phyloP scores from a whole-genome alignment of 768 basidiomycete species.

The Calocybe indica region DNA sequence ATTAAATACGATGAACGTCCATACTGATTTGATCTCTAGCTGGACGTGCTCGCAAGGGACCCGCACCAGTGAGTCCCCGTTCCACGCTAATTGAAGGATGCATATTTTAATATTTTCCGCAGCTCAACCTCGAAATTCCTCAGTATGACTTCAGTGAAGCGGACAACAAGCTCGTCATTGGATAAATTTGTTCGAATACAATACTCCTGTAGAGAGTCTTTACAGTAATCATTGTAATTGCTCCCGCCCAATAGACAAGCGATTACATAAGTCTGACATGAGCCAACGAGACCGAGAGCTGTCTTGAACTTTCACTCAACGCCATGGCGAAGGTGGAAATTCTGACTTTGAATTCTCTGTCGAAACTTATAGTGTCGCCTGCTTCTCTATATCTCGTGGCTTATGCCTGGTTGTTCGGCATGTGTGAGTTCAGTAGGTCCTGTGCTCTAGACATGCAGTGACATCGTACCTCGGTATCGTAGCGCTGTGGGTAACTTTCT shows the following conservation, averaged over 20 bases:
- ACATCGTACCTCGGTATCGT: slow-evolving; percentile 9
- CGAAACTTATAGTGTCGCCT: slow-evolving; percentile 23
- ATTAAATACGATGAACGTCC: neutral
- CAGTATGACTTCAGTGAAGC: slow-evolving; percentile 82
- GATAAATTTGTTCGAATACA: slow-evolving; percentile 39
- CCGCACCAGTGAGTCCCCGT: slow-evolving; percentile 71
- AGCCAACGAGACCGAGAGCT: neutral
- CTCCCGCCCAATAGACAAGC: slow-evolving; percentile 7
- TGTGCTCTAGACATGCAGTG: slow-evolving; percentile 3
- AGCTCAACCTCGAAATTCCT: slow-evolving; percentile 95
- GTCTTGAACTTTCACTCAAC: neutral
- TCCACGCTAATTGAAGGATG: neutral
- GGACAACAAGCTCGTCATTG: slow-evolving; percentile 82
- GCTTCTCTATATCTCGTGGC: slow-evolving; percentile 44
- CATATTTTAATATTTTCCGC: slow-evolving; percentile 6
- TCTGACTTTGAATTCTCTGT: slow-evolving; percentile 27
- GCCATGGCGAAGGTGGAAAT: slow-evolving; percentile 29
- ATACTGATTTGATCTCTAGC: slow-evolving; percentile 37
- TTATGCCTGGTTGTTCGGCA: slow-evolving; percentile 64
- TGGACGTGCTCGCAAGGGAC: slow-evolving; percentile 93
- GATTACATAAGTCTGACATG: slow-evolving; percentile 5
- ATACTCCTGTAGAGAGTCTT: slow-evolving; percentile 19
- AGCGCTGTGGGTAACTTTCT: slow-evolving; percentile 64
- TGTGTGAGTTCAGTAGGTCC: slow-evolving; percentile 40
- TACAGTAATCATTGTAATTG: slow-evolving; percentile 11